Base-by-base conservation (phyloP, 2,329 filamentous ascomycete species). In the Rhynchosporium graminicola region DNA sequence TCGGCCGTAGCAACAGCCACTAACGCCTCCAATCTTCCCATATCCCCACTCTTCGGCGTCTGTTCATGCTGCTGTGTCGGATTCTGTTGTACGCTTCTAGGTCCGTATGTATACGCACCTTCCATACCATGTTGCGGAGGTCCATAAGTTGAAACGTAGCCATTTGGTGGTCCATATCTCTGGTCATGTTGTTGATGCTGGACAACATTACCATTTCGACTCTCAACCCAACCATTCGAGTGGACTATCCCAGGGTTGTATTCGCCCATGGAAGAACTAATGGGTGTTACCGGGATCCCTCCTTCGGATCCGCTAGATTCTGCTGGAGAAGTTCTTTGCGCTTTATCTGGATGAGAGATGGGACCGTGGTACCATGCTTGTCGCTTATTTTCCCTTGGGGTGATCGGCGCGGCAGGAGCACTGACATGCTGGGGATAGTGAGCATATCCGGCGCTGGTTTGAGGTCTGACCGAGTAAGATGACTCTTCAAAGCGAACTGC, bases 341-440 rank as follows among this genome's bases (percentile, higher is more conserved):
- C 67, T 31, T 36, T 31, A 12, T 36, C 13, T 9, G 38, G 29
- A 68, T 60, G 71, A 64, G 42, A 68, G 10, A 63, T 51, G n/a
- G 78, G 65, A 31, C 81, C 82, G 62, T 90, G 85, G 69, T 91
- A 91, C 88, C 89, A 92, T 1, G 82, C 89, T 63, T 88, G 86
- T 2, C 89, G 83, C 71, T 89, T 90, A 36, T 78, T 78, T 65
- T 85, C 86, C 8, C 85, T 81, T 3, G 83, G 79, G 0, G 83
- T 85, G 9, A 82, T 76, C 0, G 80, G 78, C 0, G 84, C 84
- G 0, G 84, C 83, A 0, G 85, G 84, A 1, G 84, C 84, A 3
- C 84, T 87, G 76, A 85, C 80, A 15, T 84, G 85, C 62, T 87
- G 81, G 12, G 83, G 85, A 62, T 87, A 80, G 42, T 86, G 83